phyloP scores from a whole-genome alignment of 805 yeast species.

The Metschnikowia cubensis region DNA sequence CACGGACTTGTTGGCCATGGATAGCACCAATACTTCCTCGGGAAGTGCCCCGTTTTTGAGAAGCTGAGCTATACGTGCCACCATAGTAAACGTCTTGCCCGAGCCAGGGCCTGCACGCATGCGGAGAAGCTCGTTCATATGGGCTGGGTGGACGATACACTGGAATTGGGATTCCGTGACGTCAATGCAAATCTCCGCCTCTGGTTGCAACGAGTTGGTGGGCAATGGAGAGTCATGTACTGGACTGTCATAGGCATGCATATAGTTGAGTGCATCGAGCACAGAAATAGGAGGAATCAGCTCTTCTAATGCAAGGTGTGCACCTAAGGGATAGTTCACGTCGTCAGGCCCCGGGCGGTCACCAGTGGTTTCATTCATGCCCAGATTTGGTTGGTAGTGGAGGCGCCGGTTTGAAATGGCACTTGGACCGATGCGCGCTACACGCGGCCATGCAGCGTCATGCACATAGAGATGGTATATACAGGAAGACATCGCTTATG shows the following conservation, averaged over 20 bases:
- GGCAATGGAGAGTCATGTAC: neutral
- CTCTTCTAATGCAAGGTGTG: neutral
- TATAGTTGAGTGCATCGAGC: neutral
- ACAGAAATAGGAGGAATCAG: neutral
- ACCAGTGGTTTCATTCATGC: neutral
- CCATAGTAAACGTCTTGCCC: constrained; percentile 63
- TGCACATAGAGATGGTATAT: too few species aligned
- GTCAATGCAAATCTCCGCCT: constrained; percentile 1
- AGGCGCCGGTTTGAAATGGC: neutral
- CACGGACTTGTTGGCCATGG: constrained; percentile 69
- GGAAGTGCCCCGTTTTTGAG: constrained; percentile 42
- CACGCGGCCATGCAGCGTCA: too few species aligned
- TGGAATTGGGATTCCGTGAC: constrained; percentile 44
- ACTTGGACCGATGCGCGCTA: neutral
- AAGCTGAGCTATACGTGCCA: constrained; percentile 48
- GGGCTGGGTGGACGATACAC: constrained; percentile 42
- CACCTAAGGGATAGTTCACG: neutral
- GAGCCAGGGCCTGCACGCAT: constrained; percentile 72
- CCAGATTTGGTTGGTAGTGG: neutral
- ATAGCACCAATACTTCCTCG: constrained; percentile 53
- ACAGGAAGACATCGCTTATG: too few species aligned
- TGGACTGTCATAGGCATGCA: neutral
- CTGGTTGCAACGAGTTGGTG: neutral
- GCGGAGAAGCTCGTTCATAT: constrained; percentile 40
- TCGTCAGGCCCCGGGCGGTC: neutral